Base-by-base conservation (phyloP, 2,329 filamentous ascomycete genomes). In the Nothopassalora personata region DNA sequence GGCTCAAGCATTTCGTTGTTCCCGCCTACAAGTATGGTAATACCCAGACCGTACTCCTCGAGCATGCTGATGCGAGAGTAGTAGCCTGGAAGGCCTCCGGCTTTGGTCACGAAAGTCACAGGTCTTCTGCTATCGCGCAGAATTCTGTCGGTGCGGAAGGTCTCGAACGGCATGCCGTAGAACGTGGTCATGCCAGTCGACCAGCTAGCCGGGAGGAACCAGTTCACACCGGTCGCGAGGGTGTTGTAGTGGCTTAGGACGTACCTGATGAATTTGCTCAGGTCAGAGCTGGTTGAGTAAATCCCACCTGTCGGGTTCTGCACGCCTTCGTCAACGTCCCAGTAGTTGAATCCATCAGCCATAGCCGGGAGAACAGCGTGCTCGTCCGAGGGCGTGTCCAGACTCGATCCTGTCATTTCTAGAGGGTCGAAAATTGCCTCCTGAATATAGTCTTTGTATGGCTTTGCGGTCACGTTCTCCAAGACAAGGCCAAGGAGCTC, bases 161-260 rank as follows among this genome's bases (percentile, higher is more conserved):
- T 79, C 63, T 80, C 78, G 74, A 77, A 81, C 0, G 78, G 77
- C 68, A 77, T 76, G 3, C 77, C 78, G 57, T 79, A 79, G 58
- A 76, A 78, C 0, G 68, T 73, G 28, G 74, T 61, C 13, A 74
- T 53, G 0, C 75, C 74, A 1, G 67, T 68, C 0, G 70, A 61
- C 43, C 71, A 74, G 3, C 75, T 77, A 1, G 68, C 71, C 0
- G 77, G 76, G 45, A 76, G 60, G 10, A 78, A 60, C 77, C 77
- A 80, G 57, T 79, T 79, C 7, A 76, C 47, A 0, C 74, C 72
- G 3, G 69, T 73, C 0, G 73, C 74, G 19, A 79, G 68, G 9
- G 68, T 67, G 53, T 79, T 78, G 68, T 74, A 68, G 45, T 76
- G 71, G 0, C 69, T 73, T 19, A 80, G 64, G 7, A 79, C 62